Base-by-base conservation (phyloP, 495 filamentous ascomycete species). In the Aspergillus panamensis region DNA sequence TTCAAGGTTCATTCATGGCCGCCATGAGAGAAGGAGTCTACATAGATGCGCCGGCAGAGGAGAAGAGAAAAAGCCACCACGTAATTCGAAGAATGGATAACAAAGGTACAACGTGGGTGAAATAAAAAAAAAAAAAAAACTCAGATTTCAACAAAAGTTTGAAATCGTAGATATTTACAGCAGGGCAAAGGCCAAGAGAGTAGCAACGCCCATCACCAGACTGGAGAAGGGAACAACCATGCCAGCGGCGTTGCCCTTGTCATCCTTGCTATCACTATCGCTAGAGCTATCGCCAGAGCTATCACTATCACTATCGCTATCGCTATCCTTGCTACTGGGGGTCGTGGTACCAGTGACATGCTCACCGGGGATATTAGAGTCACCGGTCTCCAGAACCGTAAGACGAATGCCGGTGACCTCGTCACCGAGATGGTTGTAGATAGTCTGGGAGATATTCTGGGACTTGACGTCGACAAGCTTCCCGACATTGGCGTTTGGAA, bases 401-500 rank as follows among this genome's bases (percentile, higher is more conserved):
- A 89, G 82, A 6, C 76, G 71, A 30, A 91, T 65, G 20, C 70
- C 73, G 6, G 70, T 66, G 40, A 91, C 71, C 59, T 78, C 55
- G 29, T 67, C 67, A 57, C 86, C 85, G 40, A 77, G 77, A 62
- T 72, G 73, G 35, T 76, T 73, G 64, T 84, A 82, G 8, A 89
- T 80, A 13, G 72, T 74, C 61, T 82, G 68, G 16, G 72, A 68
- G 40, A 86, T 78, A 12, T 66, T 67, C 13, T 75, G 83, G 43
- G 69, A 66, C n/a, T 71, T 69, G 56, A 90, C 80, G n/a, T 73
- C 56, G 51, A 88, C 79, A 6, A 88, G 66, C 63, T 84, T 80
- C 16, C 85, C 86, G 17, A 68, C 61, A 19, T 75, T 75, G n/a
- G 80, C 74, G 54, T 80, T 73, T 30, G 70, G 53, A 48, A 83